Conservation (phyloP, 2,329 filamentous ascomycete species). For the Akanthomyces lecanii region DNA sequence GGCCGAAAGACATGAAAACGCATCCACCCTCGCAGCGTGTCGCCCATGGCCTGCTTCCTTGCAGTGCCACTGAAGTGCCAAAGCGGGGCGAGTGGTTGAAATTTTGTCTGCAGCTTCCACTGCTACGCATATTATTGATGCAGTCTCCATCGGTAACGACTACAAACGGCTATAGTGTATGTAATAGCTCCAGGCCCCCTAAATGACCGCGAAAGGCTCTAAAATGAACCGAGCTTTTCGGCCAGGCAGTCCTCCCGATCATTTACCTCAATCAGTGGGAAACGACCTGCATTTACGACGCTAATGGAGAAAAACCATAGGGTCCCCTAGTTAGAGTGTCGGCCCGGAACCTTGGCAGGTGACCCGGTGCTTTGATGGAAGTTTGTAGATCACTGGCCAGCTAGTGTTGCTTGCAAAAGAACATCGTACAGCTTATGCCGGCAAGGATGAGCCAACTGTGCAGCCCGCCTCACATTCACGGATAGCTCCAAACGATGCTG, state of each 20-base stretch:
- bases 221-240: background rate
- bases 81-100: background rate
- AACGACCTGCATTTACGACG: background rate
- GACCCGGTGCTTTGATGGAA: background rate
- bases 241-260: background rate
- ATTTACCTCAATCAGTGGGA: background rate
- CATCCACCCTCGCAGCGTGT: background rate
- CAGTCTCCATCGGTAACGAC: background rate
- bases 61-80: background rate
- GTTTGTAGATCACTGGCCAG: background rate
- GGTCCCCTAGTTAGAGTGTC: background rate
- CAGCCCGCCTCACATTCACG: background rate
- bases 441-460: background rate
- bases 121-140: slow-evolving; percentile 13
- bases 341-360: background rate
- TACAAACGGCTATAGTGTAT: background rate
- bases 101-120: background rate
- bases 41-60: background rate
- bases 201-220: background rate
- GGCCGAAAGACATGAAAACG: background rate
- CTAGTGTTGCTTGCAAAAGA: background rate
- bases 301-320: background rate
- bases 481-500: background rate
- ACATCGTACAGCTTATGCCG: background rate
- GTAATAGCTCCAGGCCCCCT: background rate